Conservation (phyloP, 352 stramenopile genomes). For the Globisporangium abappressorium region DNA sequence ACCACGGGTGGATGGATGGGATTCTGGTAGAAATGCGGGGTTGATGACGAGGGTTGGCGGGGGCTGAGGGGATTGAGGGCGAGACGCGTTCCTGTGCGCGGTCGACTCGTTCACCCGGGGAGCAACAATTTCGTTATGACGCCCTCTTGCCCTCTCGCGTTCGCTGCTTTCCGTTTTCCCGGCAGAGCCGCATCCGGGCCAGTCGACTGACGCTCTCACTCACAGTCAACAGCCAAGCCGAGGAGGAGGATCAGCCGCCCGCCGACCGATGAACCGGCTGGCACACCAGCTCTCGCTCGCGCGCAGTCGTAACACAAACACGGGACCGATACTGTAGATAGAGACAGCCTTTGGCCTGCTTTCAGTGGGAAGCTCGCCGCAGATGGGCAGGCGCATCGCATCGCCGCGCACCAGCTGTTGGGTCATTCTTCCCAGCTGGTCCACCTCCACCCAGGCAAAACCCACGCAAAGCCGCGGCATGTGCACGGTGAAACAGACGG, state of each 20-base stretch:
- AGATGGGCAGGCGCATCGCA: constrained; percentile 17
- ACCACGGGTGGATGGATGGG: not conserved
- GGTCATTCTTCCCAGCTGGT: constrained; percentile 23
- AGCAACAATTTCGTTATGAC: constrained; percentile 24
- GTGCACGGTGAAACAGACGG: constrained; percentile 5
- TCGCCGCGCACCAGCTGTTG: constrained; percentile 16
- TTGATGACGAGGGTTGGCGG: not conserved
- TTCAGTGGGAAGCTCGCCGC: constrained; percentile 12
- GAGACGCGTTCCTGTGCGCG: constrained; percentile 24
- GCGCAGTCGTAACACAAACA: constrained; percentile 2
- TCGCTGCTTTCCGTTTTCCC: not conserved
- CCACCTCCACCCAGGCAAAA: constrained; percentile 15
- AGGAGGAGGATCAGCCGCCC: constrained; percentile 1
- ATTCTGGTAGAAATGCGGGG: not conserved
- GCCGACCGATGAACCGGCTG: constrained; percentile 6
- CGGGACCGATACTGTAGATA: constrained; percentile 4
- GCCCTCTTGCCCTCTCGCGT: not conserved
- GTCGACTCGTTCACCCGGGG: constrained; percentile 15
- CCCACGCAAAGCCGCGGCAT: constrained; percentile 2
- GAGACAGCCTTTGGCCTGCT: constrained; percentile 9
- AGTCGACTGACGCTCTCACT: constrained; percentile 1
- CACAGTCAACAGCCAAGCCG: not conserved
- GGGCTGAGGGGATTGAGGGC: constrained; percentile 1
- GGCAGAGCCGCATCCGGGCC: not conserved
- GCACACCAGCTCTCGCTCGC: constrained; percentile 12